Conservation (phyloP, 768 basidiomycete genomes). For the Lactarius pseudohatsudake region DNA sequence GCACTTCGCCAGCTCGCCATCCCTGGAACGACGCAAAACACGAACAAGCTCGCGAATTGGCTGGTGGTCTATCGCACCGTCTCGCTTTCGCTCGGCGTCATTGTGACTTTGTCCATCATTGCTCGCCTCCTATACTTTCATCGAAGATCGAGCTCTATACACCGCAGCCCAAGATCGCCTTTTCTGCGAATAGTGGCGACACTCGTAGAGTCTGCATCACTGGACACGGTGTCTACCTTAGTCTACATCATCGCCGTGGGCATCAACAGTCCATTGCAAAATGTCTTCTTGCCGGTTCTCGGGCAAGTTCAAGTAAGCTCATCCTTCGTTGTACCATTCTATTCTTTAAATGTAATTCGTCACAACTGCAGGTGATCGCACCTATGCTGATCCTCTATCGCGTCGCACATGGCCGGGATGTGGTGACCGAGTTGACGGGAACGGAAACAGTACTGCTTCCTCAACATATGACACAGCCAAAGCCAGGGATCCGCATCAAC, state of each 20-base stretch:
- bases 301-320: constrained; percentile 27
- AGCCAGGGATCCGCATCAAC: constrained; percentile 2
- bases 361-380: constrained; percentile 18
- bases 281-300: constrained; percentile 27
- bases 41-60: constrained; percentile 21
- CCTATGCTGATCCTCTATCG: constrained; percentile 28
- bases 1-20: constrained; percentile 26
- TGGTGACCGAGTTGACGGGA: not conserved
- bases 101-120: constrained; percentile 25
- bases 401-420: constrained; percentile 21
- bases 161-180: constrained; percentile 8
- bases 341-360: not conserved
- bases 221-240: constrained; percentile 21
- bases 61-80: constrained; percentile 29
- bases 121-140: constrained; percentile 15
- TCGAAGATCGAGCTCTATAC: not conserved
- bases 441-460: constrained; percentile 1
- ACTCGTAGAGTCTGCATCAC: constrained; percentile 26
- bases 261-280: constrained; percentile 24
- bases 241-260: constrained; percentile 28
- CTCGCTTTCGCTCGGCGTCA: constrained; percentile 25
- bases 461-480: not conserved
- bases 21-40: constrained; percentile 18
- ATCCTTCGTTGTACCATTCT: not conserved
- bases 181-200: constrained; percentile 5